Evolutionary conservation across 106 monocot genomes (phyloP), one percentile per base, ranked within the genome.

Genomic region (Chionographis japonica): DNA sequence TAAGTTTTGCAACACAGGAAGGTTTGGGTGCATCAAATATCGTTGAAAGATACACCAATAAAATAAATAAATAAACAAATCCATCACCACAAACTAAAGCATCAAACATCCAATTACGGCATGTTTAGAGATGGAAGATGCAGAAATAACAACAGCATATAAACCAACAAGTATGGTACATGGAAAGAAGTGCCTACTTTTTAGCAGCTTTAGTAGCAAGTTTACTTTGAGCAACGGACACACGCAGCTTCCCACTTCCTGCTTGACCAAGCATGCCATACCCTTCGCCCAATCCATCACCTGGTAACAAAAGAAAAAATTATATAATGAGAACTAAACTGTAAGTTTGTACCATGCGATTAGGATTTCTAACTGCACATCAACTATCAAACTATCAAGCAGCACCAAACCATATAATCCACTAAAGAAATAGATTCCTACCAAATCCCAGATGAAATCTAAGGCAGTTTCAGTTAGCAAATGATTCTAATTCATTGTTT

Each of bases 211-310:
- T 97, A 66, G 83, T 49, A 70, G 86, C 79, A 78, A 97, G 86
- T 75, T 89, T 97, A 64, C 81, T 97, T 76, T 86, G 89, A 65
- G 54, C 89, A 72, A 80, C 78, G 49, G 95, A 84, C 7, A 97
- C 91, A 7, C 95, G 92, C 62, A 97, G 68, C 78, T 92, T 92
- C 37, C 95, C 95, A 54, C 92, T 97, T 80, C 95, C 95, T 62
- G 92, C 95, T 74, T 92, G 95, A 72, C 95, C 95, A 68, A 97
- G 92, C 92, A 97, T 97, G 57, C 95, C 95, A 79, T 92, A 97
- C 6, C 95, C 95, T 73, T 97, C 95, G 52, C 95, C 92, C 64
- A 97, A 74, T 65, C 92, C 95, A 81, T 97, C 95, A 72, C 95
- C 95, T 89, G 43, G 50, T 54, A 51, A 82, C 4, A 62, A 20